Evolutionary conservation across 441 rosid species (phyloP), one percentile per base, ranked within the genome.

Genomic region (Pelargonium fulgidum): DNA sequence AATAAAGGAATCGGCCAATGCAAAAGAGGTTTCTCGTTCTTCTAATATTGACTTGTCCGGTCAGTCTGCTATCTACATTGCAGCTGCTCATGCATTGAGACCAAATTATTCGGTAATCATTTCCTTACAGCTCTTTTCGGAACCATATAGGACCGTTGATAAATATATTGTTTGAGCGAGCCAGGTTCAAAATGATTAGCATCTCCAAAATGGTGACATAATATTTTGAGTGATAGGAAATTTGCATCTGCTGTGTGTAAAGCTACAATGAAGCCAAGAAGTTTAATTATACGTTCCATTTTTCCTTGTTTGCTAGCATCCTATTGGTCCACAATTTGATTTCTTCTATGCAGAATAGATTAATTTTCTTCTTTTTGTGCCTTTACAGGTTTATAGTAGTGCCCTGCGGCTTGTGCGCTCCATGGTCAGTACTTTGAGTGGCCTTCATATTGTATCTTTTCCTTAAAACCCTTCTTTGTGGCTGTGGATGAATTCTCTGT

Each of bases 71-170:
- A 87, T 94, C 75, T 92, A 92, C 76, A 92, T 94, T 76, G 96
- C 97, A 62, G 94, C 97, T 79, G 99, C 99, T 78, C 99, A 89
- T 84, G 94, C 99, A 11, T 73, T 92, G 81, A 94, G 90, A 79
- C 98, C 99, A 79, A 92, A 85, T 82, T 94, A 94, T 76, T 92
- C 98, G 10, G 99, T 92, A 77, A 61, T 44, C 12, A 58, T 17
- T 69, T 69, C 17, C 39, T 61, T 62, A 14, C 62, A 68, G 14
- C 66, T 36, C 13, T 16, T 39, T 39, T 47, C 20, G 5, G 59
- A 3, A 1, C 76, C 44, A 58, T 41, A 17, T 68, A 64, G 48
- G 68, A 63, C 63, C 41, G 10, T 22, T 71, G 62, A 33, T 33
- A 33, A 33, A 33, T 33, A 71, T n/a, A 20, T 56, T 56, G 62